Conservation (phyloP, 2,329 filamentous ascomycete species). For the Malbranchea cinnamomea region DNA sequence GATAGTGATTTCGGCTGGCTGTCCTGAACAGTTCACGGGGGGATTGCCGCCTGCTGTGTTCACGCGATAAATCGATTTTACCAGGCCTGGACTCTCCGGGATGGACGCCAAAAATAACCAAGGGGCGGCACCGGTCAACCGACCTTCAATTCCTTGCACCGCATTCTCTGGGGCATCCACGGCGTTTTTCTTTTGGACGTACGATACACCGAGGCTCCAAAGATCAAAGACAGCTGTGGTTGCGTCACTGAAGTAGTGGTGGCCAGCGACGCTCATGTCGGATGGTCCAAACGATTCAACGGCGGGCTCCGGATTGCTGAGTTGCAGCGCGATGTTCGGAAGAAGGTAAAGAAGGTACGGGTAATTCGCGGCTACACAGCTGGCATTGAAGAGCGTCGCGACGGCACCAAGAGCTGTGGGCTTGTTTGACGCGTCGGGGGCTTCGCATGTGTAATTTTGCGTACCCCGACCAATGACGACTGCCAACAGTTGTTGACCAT, state of each 20-base stretch:
- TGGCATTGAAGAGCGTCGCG: conserved; percentile 76
- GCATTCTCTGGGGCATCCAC: conserved; percentile 49
- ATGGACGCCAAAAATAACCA: conserved; percentile 59
- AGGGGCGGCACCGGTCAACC: conserved; percentile 53
- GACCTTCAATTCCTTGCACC: conserved; percentile 38
- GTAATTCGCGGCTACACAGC: conserved; percentile 57
- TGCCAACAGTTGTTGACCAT: conserved; percentile 53
- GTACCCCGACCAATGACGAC: conserved; percentile 78
- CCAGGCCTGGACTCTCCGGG: conserved; percentile 42
- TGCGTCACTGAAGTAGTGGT: conserved; percentile 63
- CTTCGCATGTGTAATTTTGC: conserved; percentile 74
- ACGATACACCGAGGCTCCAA: conserved; percentile 42
- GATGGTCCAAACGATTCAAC: conserved; percentile 32
- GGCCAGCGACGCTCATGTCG: conserved; percentile 51
- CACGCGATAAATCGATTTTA: conserved; percentile 68
- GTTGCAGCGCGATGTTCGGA: conserved; percentile 47
- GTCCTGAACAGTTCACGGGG: conserved; percentile 56
- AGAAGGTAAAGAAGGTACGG: conserved; percentile 52
- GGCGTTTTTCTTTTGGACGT: conserved; percentile 47
- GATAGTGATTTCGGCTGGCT: conserved; percentile 50
- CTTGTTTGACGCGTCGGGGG: conserved; percentile 40
- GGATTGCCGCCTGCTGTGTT: conserved; percentile 69
- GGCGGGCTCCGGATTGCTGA: conserved; percentile 19
- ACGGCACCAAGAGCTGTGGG: conserved; percentile 59
- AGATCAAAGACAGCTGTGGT: conserved; percentile 72